A percentile compares a stretch with the other conserved stretches of the same genome.
phyloP scores from a whole-genome alignment of 2,329 filamentous ascomycete genomes.

The Alternaria rosae region DNA sequence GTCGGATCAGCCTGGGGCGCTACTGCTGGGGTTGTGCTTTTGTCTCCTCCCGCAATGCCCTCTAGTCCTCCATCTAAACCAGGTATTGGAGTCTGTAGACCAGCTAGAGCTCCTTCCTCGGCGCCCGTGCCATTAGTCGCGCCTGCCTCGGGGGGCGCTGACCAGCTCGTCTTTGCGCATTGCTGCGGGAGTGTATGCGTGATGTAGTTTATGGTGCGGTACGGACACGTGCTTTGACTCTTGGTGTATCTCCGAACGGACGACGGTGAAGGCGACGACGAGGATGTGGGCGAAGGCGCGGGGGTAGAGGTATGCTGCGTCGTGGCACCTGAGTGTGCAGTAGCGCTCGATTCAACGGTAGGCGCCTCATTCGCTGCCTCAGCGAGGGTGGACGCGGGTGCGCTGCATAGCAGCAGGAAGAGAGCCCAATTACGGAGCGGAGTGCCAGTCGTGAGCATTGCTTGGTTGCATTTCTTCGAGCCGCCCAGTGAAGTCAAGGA shows the following conservation, averaged over 20 bases:
- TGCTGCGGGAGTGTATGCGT: constrained; percentile 79
- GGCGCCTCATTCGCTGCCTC: constrained; percentile 45
- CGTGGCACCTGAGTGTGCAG: constrained; percentile 35
- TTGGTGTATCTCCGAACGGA: constrained; percentile 34
- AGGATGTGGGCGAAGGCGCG: constrained; percentile 17
- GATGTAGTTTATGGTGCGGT: constrained; percentile 79
- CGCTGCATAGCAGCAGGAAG: constrained; percentile 46
- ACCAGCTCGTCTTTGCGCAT: constrained; percentile 72
- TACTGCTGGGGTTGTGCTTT: constrained; percentile 1
- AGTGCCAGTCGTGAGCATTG: constrained; percentile 51
- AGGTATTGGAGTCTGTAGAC: constrained; percentile 19
- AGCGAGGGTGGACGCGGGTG: constrained; percentile 31
- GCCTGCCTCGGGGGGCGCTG: constrained; percentile 29
- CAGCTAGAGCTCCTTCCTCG: constrained; percentile 18
- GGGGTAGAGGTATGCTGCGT: constrained; percentile 21
- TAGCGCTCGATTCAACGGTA: constrained; percentile 28
- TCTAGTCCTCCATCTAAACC: constrained; percentile 18
- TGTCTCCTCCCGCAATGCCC: constrained; percentile 1
- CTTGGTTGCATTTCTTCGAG: constrained; percentile 48
- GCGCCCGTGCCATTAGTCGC: constrained; percentile 16
- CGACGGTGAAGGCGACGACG: constrained; percentile 5
- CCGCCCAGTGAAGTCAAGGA: constrained; percentile 16
- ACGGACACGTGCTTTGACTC: constrained; percentile 54
- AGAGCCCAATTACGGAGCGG: constrained; percentile 47
- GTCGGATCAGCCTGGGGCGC: constrained; percentile 14